A percentile compares a stretch with the other conserved stretches of the same genome.
phyloP scores from a whole-genome alignment of 2,329 filamentous ascomycete species.

The Didymella pomorum region DNA sequence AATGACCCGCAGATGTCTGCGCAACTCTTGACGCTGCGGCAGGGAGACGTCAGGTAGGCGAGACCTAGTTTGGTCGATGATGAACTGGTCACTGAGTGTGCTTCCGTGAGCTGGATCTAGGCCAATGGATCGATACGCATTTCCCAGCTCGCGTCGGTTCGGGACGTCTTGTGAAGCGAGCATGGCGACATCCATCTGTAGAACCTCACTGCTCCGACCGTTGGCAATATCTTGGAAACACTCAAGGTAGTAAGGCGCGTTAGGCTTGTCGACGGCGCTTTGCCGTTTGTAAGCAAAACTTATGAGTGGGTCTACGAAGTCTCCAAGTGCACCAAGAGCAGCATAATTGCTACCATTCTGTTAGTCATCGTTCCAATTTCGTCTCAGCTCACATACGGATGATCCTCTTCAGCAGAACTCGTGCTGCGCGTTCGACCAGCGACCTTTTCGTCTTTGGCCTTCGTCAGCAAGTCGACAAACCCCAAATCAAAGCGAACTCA shows the following conservation, averaged over 20 bases:
- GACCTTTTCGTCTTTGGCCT: slow-evolving; percentile 35
- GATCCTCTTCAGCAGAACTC: slow-evolving; percentile 46
- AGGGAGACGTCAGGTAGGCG: slow-evolving; percentile 64
- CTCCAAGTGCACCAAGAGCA: slow-evolving; percentile 67
- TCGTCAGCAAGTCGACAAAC: slow-evolving; percentile 21
- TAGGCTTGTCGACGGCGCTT: slow-evolving; percentile 61
- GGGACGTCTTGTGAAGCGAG: slow-evolving; percentile 67
- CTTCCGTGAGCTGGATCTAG: slow-evolving; percentile 55
- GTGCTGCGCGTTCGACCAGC: slow-evolving; percentile 38
- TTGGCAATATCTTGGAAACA: slow-evolving; percentile 68
- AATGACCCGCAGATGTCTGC: slow-evolving; percentile 66
- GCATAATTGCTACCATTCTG: slow-evolving; percentile 61
- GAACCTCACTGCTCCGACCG: slow-evolving; percentile 62
- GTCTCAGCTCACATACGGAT: slow-evolving; percentile 36
- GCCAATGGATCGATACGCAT: slow-evolving; percentile 68
- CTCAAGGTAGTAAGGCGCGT: slow-evolving; percentile 69
- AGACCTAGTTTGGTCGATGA: slow-evolving; percentile 68
- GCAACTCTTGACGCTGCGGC: slow-evolving; percentile 63
- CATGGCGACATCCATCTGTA: slow-evolving; percentile 66
- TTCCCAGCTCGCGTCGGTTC: slow-evolving; percentile 63
- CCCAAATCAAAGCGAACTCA: slow-evolving; percentile 20
- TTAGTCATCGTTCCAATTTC: not conserved
- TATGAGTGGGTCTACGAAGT: slow-evolving; percentile 70
- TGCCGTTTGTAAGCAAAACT: slow-evolving; percentile 70
- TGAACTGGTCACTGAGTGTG: slow-evolving; percentile 63